A percentile compares a stretch with the other conserved stretches of the same genome.
phyloP scores from a whole-genome alignment of 176 grass and related monocot genomes.

The Guadua angustifolia region DNA sequence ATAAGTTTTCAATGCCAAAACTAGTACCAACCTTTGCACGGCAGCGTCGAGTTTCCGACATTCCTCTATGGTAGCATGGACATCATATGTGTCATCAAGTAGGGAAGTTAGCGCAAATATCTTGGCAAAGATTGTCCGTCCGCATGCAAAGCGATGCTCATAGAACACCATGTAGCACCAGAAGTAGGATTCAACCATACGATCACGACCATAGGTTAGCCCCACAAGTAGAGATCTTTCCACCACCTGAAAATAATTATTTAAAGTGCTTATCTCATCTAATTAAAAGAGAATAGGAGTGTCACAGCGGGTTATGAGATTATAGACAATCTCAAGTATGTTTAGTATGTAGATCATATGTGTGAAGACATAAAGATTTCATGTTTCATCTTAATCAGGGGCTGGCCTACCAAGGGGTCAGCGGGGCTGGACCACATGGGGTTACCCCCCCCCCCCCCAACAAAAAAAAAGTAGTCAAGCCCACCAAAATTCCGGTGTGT shows the following conservation, averaged over 20 bases:
- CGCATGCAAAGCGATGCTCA: neutral
- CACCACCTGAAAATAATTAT: slow-evolving; percentile 33
- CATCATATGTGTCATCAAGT: slow-evolving; percentile 44
- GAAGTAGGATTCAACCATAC: slow-evolving; percentile 20
- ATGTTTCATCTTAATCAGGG: too few relatives aligned
- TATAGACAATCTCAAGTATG: neutral
- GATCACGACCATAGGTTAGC: slow-evolving; percentile 26
- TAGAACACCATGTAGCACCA: neutral
- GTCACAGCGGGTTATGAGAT: neutral
- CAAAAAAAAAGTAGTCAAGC: too few relatives aligned
- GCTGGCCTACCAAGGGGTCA: too few relatives aligned
- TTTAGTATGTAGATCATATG: too few relatives aligned
- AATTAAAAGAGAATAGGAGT: too few relatives aligned
- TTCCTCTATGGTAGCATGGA: slow-evolving; percentile 34
- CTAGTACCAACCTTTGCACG: slow-evolving; percentile 29
- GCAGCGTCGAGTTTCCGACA: slow-evolving; percentile 11
- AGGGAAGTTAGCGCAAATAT: neutral
- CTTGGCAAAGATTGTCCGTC: slow-evolving; percentile 22
- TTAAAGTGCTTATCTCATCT: too few relatives aligned
- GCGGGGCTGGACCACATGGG: too few relatives aligned
- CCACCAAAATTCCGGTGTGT: too few relatives aligned
- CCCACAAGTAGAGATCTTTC: slow-evolving; percentile 6
- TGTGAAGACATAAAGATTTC: too few relatives aligned
- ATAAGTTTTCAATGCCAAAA: neutral
- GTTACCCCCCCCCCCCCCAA: too few relatives aligned